Evolutionary conservation across 1,284 basidiomycete species (phyloP), one percentile per base, ranked within the genome.

Genomic region (Naganishia sp.): DNA sequence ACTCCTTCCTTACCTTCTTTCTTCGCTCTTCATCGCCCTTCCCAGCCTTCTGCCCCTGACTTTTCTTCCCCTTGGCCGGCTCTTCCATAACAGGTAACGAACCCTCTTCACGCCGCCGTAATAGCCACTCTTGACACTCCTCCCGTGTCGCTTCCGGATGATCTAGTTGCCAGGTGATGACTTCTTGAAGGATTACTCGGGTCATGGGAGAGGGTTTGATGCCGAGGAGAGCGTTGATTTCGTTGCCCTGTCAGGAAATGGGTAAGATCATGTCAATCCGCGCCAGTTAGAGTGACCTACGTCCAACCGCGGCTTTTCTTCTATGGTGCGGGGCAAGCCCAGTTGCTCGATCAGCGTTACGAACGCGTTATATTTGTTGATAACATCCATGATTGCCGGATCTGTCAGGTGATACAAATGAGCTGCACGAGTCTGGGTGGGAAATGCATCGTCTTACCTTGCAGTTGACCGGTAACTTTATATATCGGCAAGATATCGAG

Each of bases 111-210:
- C 67, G 81, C 72, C 87, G 84, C 25, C 79, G 78, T 67, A 80
- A 79, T 54, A 97, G 78, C 90, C 90, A 95, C 25, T 75, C 75
- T 36, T 82, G 76, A 74, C 90, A 92, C 9, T 87, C 85, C 5
- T 86, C 87, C 72, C 85, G 85, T 1, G 85, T 85, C 0, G 82
- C 83, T 1, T 81, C 73, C 0, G 92, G 90, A 75, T 92, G 81
- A 44, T 86, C 86, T 13, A 96, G 83, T 75, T 94, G 92, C 90
- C 91, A 95, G 68, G 87, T 85, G 25, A 90, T 76, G 48, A 95
- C 83, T 45, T 83, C 84, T 21, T 82, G 79, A n/a, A 90, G 81
- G 21, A 88, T 83, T 28, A 83, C 78, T 33, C 85, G 83, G 6
- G 87, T 85, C 86, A 90, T 88, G 2, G 85, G 84, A 1, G 91